Evolutionary conservation across 1,284 basidiomycete genomes (phyloP), one percentile per base, ranked within the genome.

Genomic region (Waitea zeae): DNA sequence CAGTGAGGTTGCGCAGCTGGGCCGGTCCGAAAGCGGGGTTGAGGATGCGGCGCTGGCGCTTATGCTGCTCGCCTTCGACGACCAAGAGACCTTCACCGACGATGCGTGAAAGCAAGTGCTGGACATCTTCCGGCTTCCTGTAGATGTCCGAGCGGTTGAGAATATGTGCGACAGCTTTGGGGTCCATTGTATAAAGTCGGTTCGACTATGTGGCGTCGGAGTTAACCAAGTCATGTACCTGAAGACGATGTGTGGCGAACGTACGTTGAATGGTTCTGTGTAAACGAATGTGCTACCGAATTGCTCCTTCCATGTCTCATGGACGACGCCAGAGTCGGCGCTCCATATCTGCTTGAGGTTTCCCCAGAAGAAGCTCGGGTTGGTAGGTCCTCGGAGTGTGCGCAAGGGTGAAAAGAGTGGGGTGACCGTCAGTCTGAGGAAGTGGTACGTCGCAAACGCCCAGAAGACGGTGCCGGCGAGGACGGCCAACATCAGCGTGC

Each of bases 21-120:
- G 31, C 17, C n/a, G 34, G 37, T n/a, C 45, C 44, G 35, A 47
- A 47, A 5, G 43, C 43, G 2, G 46, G 43, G 18, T 43, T 43
- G 22, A 47, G 27, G 7, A 41, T 35, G 22, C 43, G 42, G 12
- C 46, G 30, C 20, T 46, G 44, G 11, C 42, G 37, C 6, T 30
- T 26, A 29, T 47, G 46, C 3, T 33, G n/a, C 3, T 57, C 56
- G 24, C 67, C 35, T 17, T 19, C 26, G 27, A 27, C 34, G 34
- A 17, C 5, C 28, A 30, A 17, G 17, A 36, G 12, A 15, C 35
- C 28, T 12, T 20, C 13, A 5, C 34, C 34, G 17, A 36, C 7
- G 6, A 36, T 24, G 7, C 17, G 17, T 6, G 11, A 3, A 15
- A 36, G 28, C 12, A 13, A 6, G 3, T 19, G 14, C n/a, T 24